Evolutionary conservation across 164 flowering plant species (phyloP), one percentile per base, ranked within the genome.

Genomic region (Liriodendron chinense): DNA sequence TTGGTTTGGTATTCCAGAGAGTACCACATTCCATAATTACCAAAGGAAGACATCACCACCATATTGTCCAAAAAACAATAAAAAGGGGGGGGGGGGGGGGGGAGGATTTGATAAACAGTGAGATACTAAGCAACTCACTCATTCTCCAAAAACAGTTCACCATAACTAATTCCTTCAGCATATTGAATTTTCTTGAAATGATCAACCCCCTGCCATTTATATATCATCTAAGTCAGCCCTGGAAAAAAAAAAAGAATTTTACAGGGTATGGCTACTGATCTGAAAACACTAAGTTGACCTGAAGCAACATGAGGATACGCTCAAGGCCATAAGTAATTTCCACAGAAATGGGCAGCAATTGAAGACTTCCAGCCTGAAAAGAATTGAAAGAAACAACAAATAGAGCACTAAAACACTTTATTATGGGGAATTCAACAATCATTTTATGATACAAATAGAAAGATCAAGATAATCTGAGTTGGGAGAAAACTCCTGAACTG

Each of bases 261-360:
- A n/a, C 67, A 25, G 28, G 8, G 61, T n/a, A 21, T 64, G n/a
- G 47, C 62, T 49, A 23, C 43, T 34, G 43, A 34, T 34, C 43
- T 34, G 43, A 69, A 9, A 70, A 70, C 8, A 9, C 69, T 34
- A 23, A 78, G 26, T 49, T 21, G 73, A 95, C 99, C 99, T 95
- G 99, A 81, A 96, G 99, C 75, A 86, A 83, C 99, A 96, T 96
- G 50, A 96, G 88, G 64, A 96, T 96, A 22, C 98, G 91, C 80
- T 96, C 99, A 83, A 96, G 97, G 72, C 99, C 99, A 84, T 96
- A 96, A n/a, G 99, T 96, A 70, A 96, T 96, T 85, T 96, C 99
- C 81, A 96, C 99, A 74, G 99, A 93, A 74, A 93, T 71, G 14
- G 99, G 99, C 68, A 81, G 79, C 83, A 96, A 81, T 34, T 68